Evolutionary conservation across 805 yeast genomes (phyloP), one percentile per base, ranked within the genome.

Genomic region (Lipomyces yamanashiensis): DNA sequence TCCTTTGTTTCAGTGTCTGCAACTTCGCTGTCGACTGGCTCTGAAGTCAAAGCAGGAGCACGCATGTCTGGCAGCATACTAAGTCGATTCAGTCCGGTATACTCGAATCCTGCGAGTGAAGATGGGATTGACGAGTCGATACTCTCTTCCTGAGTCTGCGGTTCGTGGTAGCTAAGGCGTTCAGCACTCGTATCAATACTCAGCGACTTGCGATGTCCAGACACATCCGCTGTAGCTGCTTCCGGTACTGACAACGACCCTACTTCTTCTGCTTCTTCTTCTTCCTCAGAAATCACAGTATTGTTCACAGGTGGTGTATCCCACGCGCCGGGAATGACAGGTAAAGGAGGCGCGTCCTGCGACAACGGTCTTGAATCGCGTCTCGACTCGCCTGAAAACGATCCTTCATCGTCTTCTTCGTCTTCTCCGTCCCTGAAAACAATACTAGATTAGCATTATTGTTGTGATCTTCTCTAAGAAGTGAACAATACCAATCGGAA

Each of bases 111-210:
- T 19, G 59, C 62, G 9, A 58, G 40, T 4, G 66, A 62, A 13
- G 66, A 62, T 15, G 66, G 66, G 41, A 62, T 58, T 17, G 66
- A 62, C 3, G 66, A 58, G 39, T 53, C 59, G 28, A 54, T 15
- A 21, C 56, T 60, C n/a, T 56, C 51, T 44, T 54, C 52, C n/a
- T 54, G 52, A 41, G 58, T 13, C n/a, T 17, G 43, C 44, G 44
- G 17, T 9, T 15, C 41, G 34, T n/a, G 21, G 19, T 15, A 15
- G 23, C 33, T 17, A 10, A n/a, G 19, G 19, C 33, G 52, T 17
- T 44, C 40, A 8, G 43, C 40, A 36, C 13, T 34, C 4, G 58
- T 45, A 34, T 45, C 58, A 13, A 52, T 9, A 28, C 50, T 28
- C 28, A 45, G 23, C 12, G 51, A 44, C 34, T 51, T 45, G 19